phyloP scores from a whole-genome alignment of 768 basidiomycete genomes.

The Strobilomyces dryophilus region DNA sequence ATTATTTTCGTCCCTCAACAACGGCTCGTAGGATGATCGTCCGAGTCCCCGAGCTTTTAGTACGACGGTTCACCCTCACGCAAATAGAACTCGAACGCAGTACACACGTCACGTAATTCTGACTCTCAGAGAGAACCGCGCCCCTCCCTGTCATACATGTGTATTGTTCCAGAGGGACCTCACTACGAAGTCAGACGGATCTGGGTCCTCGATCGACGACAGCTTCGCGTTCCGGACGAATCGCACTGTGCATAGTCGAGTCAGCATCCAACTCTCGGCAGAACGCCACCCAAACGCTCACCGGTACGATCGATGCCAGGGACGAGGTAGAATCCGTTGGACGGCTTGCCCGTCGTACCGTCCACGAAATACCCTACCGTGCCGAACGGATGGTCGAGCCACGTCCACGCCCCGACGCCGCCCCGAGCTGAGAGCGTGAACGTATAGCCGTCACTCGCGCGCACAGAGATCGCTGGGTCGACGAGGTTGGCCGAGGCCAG shows the following conservation, averaged over 20 bases:
- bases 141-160: slow-evolving; percentile 21
- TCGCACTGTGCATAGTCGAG: slow-evolving; percentile 29
- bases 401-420: slow-evolving; percentile 55
- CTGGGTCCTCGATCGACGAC: slow-evolving; percentile 36
- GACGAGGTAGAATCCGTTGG: slow-evolving; percentile 53
- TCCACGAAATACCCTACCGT: slow-evolving; percentile 53
- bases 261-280: not conserved
- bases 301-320: slow-evolving; percentile 51
- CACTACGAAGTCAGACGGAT: slow-evolving; percentile 44
- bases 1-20: too few relatives aligned
- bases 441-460: slow-evolving; percentile 30
- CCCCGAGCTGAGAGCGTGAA: slow-evolving; percentile 51
- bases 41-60: too few relatives aligned
- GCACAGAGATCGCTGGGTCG: slow-evolving; percentile 46
- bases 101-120: too few relatives aligned
- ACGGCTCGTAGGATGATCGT: too few relatives aligned
- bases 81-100: too few relatives aligned
- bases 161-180: slow-evolving; percentile 55
- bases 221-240: slow-evolving; percentile 38
- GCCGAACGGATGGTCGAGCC: slow-evolving; percentile 55
- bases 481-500: slow-evolving; percentile 43
- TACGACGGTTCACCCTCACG: too few relatives aligned
- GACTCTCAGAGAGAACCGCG: too few relatives aligned
- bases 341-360: slow-evolving; percentile 34
- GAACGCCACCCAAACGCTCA: slow-evolving; percentile 24